These are phyloP conservation scores for Blastobotrys niveus DNA, from an alignment of 1,139 yeast genomes.

Conservation along the genomic window DNA sequence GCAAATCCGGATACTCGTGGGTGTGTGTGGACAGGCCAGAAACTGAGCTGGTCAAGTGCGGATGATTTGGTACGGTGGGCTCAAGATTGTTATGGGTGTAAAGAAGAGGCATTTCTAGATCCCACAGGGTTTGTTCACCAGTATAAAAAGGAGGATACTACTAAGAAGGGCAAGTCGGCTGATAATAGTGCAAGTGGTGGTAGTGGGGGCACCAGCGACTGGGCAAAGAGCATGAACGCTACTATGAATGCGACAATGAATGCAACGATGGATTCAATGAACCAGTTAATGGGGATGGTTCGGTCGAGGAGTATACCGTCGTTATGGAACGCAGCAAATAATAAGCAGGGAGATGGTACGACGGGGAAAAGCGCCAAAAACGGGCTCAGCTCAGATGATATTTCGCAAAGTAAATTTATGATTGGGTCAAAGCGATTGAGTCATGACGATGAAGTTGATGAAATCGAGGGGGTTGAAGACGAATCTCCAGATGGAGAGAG, in stretches of 20 bases:
- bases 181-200: not conserved
- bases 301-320: slow-evolving; percentile 14
- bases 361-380: no score
- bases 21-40: slow-evolving; percentile 25
- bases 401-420: slow-evolving; percentile 6
- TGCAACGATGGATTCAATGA: slow-evolving; percentile 27
- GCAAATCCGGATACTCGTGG: slow-evolving; percentile 23
- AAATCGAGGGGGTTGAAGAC: not conserved
- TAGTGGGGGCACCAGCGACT: not conserved
- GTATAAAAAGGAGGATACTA: slow-evolving; percentile 14
- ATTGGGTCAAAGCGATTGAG: slow-evolving; percentile 3
- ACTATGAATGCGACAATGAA: slow-evolving; percentile 6
- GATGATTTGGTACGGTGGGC: slow-evolving; percentile 28
- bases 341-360: not conserved
- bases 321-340: not conserved
- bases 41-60: slow-evolving; percentile 17
- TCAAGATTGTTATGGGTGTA: slow-evolving; percentile 24
- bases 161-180: not conserved
- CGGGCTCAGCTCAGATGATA: slow-evolving; percentile 4
- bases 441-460: not conserved
- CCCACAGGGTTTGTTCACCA: slow-evolving; percentile 29
- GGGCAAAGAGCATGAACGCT: not conserved
- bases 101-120: slow-evolving; percentile 26
- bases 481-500: no score
- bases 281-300: slow-evolving; percentile 22